These are phyloP conservation scores for Colletotrichum sp. DNA, from an alignment of 2,329 filamentous ascomycete species.

Conservation along the genomic window DNA sequence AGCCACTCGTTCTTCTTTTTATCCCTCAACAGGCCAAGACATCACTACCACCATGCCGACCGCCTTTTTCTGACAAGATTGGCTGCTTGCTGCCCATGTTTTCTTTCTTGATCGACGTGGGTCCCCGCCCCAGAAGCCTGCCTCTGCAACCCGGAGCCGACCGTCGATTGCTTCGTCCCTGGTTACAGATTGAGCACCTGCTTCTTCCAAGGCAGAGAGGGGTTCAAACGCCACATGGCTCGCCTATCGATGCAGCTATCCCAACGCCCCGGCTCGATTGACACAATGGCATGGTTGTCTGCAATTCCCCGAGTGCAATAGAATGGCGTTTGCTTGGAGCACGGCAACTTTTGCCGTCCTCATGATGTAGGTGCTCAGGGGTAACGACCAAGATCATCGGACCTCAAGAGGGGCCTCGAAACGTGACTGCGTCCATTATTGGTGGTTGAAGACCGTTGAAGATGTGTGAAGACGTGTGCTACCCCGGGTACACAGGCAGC, in stretches of 20 bases:
- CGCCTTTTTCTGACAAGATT: background rate
- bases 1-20: background rate
- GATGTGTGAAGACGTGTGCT: background rate
- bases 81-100: background rate
- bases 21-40: background rate
- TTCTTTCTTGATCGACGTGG: background rate
- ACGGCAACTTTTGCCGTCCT: background rate
- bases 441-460: background rate
- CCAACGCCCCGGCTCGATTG: background rate
- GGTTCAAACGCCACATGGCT: background rate
- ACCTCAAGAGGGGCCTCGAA: background rate
- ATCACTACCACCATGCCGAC: background rate
- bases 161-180: background rate
- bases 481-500: background rate
- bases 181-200: background rate
- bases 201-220: background rate
- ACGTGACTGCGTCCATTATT: background rate
- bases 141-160: background rate
- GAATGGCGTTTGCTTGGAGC: background rate
- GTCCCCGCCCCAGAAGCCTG: background rate
- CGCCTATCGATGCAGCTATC: background rate
- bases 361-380: background rate
- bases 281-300: background rate
- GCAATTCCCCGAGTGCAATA: background rate
- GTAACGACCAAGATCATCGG: background rate